Conservation (phyloP, 2,329 filamentous ascomycete species). For the Neodidymelliopsis sp. region DNA sequence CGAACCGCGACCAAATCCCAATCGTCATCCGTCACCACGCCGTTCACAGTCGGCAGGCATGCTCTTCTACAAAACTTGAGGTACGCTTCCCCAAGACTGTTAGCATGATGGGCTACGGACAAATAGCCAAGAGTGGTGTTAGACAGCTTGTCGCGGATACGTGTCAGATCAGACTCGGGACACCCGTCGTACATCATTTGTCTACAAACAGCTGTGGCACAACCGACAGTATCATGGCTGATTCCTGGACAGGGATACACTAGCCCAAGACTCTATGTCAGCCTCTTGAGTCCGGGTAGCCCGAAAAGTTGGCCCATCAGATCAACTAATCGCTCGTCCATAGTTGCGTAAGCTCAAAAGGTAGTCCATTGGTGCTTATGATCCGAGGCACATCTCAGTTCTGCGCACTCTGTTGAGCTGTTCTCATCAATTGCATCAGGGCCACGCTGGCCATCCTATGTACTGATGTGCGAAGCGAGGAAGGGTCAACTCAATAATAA, state of each 20-base stretch:
- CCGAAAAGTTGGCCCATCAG: conserved; percentile 1
- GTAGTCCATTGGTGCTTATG: conserved; percentile 4
- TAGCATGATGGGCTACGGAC: not conserved
- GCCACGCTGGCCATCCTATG: not conserved
- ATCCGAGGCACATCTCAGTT: conserved; percentile 2
- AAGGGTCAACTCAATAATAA: not conserved
- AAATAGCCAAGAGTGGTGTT: conserved; percentile 2
- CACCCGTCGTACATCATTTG: not conserved
- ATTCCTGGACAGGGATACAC: not conserved
- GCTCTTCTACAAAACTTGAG: not conserved
- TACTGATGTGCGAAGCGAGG: conserved; percentile 3
- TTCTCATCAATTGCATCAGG: not conserved
- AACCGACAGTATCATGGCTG: not conserved
- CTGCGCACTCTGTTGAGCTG: not conserved
- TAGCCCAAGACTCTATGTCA: conserved; percentile 2
- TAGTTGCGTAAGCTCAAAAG: conserved; percentile 2
- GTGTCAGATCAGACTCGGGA: not conserved
- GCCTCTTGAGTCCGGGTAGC: not conserved
- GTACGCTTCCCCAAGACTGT: not conserved
- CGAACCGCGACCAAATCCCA: not conserved
- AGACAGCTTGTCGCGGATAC: not conserved
- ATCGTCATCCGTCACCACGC: not conserved
- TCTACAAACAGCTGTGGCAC: not conserved
- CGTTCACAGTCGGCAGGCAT: conserved; percentile 1
- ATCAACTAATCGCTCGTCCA: conserved; percentile 2